A percentile compares a stretch with the other conserved stretches of the same genome.
Evolutionary conservation across 176 grass and related monocot species (phyloP).

Genomic region (Oryza punctata): DNA sequence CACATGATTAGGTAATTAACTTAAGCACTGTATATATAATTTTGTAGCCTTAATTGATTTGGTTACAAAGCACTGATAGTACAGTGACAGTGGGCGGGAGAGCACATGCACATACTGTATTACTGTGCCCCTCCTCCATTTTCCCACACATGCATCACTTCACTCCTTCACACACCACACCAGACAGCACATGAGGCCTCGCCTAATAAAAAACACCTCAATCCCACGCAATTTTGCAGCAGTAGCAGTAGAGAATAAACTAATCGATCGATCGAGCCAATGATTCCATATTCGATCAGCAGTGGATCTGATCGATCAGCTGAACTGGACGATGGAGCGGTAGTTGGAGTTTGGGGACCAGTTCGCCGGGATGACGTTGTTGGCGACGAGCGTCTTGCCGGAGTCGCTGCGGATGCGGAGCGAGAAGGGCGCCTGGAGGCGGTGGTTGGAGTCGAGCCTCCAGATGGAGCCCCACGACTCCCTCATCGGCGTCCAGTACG

Average conservation of each 20-base stretch:
- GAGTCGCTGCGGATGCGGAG: conserved; percentile 62
- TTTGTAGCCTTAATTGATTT: conserved; percentile 29
- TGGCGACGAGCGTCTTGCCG: conserved; percentile 62
- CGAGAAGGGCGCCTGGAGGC: conserved; percentile 55
- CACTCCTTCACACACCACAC: neutral
- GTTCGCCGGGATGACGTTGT: conserved; percentile 57
- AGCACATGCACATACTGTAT: conserved; percentile 35
- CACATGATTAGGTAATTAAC: conserved; percentile 18
- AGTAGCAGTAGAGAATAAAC: neutral
- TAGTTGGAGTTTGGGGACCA: conserved; percentile 65
- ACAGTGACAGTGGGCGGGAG: conserved; percentile 54
- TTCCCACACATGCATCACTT: conserved; percentile 34
- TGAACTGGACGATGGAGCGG: conserved; percentile 69
- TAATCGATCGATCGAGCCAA: neutral
- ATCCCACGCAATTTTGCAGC: neutral
- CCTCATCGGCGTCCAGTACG: conserved; percentile 56
- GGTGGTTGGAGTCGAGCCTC: conserved; percentile 47
- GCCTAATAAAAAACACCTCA: neutral
- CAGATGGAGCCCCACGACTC: conserved; percentile 68
- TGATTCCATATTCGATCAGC: neutral
- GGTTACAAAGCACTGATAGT: conserved; percentile 27
- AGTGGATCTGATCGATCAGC: conserved; percentile 29
- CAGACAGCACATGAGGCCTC: conserved; percentile 4
- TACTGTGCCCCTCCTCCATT: conserved; percentile 33
- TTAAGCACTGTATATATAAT: conserved; percentile 30